These are phyloP conservation scores for Plasmodium fragile DNA, from an alignment of 169 alveolate genomes.

Conservation along the genomic window DNA sequence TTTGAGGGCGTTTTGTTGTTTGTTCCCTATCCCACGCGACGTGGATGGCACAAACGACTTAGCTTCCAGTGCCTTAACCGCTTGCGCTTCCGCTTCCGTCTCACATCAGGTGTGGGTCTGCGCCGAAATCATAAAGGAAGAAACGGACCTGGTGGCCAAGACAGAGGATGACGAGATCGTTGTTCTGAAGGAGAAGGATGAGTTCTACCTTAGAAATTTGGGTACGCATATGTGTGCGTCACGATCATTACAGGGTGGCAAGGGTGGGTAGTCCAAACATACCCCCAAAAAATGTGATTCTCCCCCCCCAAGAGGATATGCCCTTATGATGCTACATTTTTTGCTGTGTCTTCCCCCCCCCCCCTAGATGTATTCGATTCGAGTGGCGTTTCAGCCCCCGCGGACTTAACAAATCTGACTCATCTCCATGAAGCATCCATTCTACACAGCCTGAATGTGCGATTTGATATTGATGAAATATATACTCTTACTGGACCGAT, in stretches of 20 bases:
- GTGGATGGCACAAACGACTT: background rate
- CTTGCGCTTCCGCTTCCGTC: background rate
- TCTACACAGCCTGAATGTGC: slow-evolving; percentile 92
- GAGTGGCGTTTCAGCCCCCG: slow-evolving; percentile 80
- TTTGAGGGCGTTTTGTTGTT: background rate
- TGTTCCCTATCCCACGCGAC: background rate
- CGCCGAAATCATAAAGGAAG: slow-evolving; percentile 66
- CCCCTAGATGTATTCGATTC: slow-evolving; percentile 36
- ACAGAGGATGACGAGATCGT: slow-evolving; percentile 70
- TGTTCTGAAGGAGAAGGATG: slow-evolving; percentile 41
- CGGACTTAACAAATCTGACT: slow-evolving; percentile 90
- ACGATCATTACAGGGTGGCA: background rate
- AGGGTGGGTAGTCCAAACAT: background rate
- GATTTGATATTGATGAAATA: slow-evolving; percentile 93
- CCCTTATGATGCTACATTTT: too few relatives aligned
- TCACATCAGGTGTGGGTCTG: slow-evolving; percentile 75
- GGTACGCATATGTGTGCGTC: slow-evolving; percentile 5
- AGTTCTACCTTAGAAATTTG: slow-evolving; percentile 37
- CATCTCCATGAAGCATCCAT: slow-evolving; percentile 95
- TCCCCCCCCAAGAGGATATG: background rate
- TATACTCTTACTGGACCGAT: slow-evolving; percentile 98
- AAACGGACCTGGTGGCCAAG: slow-evolving; percentile 30
- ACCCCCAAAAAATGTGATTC: background rate
- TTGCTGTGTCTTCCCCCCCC: background rate
- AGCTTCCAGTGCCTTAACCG: background rate